These are phyloP conservation scores for Berkeleyomyces rouxiae DNA, from an alignment of 2,329 filamentous ascomycete species.

Conservation along the genomic window DNA sequence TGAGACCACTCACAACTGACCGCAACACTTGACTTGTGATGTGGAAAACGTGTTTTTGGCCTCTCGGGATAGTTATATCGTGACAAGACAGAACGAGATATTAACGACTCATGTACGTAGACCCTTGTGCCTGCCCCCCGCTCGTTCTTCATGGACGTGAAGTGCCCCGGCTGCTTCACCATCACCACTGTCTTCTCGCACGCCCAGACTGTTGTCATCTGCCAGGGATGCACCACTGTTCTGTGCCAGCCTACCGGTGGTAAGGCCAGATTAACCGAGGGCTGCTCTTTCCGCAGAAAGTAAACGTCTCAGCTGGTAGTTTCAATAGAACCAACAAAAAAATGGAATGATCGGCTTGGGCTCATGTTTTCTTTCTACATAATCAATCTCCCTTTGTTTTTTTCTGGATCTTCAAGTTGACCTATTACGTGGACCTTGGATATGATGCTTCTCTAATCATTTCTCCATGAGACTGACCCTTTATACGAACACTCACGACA, in stretches of 20 bases:
- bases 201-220: conserved; percentile 99
- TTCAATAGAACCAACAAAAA: conserved; percentile 18
- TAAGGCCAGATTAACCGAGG: conserved; percentile 97
- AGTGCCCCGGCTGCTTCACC: conserved; percentile 99
- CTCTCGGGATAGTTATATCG: neutral
- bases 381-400: conserved; percentile 29
- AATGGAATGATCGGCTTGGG: conserved; percentile 14
- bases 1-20: neutral
- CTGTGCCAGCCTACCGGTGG: conserved; percentile 99
- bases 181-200: conserved; percentile 99
- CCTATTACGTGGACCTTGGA: neutral
- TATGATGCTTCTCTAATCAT: neutral
- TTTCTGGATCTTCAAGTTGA: conserved; percentile 17
- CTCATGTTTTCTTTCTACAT: conserved; percentile 13
- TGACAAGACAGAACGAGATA: conserved; percentile 9
- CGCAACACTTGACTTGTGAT: neutral
- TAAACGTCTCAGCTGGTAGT: conserved; percentile 38
- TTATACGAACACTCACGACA: too few species aligned
- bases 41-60: neutral
- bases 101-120: conserved; percentile 28
- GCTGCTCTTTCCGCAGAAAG: conserved; percentile 99
- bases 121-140: conserved; percentile 88
- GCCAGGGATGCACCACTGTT: conserved; percentile 97
- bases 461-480: too few species aligned
- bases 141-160: conserved; percentile 99